Conservation (phyloP, 2,329 filamentous ascomycete species). For the Stagonosporopsis chrysanthemi region DNA sequence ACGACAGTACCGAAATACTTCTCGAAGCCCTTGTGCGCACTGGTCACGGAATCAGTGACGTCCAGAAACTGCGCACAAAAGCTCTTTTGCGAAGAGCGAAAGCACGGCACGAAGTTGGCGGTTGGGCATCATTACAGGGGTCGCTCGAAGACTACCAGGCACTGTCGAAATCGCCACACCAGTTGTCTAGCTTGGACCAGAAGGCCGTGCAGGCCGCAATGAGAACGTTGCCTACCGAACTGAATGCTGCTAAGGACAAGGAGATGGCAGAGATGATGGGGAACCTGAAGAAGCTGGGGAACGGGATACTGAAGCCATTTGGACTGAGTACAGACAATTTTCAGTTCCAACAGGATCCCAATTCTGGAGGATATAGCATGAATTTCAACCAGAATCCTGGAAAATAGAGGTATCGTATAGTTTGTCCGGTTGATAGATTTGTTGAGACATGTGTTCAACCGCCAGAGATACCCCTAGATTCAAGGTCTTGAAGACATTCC, state of each 20-base stretch:
- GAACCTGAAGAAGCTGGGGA: conserved; percentile 90
- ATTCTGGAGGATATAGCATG: conserved; percentile 91
- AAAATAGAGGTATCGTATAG: conserved; percentile 5
- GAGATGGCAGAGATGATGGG: conserved; percentile 98
- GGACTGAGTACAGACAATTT: conserved; percentile 95
- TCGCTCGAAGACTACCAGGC: conserved; percentile 82
- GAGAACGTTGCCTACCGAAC: conserved; percentile 68
- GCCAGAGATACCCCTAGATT: conserved; percentile 14
- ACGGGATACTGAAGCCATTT: conserved; percentile 91
- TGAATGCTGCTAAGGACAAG: conserved; percentile 80
- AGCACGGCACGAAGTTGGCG: conserved; percentile 72
- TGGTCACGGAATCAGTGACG: conserved; percentile 60
- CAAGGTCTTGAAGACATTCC: not conserved
- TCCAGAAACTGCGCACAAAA: conserved; percentile 81
- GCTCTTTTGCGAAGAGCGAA: conserved; percentile 80
- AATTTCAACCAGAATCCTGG: conserved; percentile 70
- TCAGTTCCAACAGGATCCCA: conserved; percentile 89
- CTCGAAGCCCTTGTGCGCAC: conserved; percentile 44
- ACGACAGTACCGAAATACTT: conserved; percentile 54
- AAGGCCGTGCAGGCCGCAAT: conserved; percentile 73
- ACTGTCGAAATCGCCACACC: conserved; percentile 64
- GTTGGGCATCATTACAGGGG: conserved; percentile 81
- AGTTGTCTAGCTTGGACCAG: conserved; percentile 69
- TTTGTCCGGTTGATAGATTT: not conserved
- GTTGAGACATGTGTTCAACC: not conserved